Evolutionary conservation across 805 yeast species (phyloP).

Genomic region (Pichia cabralensis): DNA sequence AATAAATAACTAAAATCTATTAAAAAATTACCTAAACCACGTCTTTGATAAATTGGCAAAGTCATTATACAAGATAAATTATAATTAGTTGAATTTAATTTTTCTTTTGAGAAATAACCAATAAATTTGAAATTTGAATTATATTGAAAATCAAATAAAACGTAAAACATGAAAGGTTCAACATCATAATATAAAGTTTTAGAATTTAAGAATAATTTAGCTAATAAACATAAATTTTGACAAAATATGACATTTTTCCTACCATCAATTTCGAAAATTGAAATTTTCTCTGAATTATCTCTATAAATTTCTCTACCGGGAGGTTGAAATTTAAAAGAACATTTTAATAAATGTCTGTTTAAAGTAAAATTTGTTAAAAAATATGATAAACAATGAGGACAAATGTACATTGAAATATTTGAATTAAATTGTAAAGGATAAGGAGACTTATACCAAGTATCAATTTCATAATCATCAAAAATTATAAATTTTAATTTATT

Average conservation of each 20-base stretch:
- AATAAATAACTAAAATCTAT: constrained; percentile 84
- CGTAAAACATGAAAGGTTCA: constrained; percentile 87
- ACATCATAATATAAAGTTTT: constrained; percentile 92
- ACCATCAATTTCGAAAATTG: constrained; percentile 92
- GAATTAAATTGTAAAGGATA: constrained; percentile 79
- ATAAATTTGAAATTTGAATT: constrained; percentile 59
- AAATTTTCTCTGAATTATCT: constrained; percentile 41
- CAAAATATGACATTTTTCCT: constrained; percentile 72
- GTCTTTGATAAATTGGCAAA: constrained; percentile 75
- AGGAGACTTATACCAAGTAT: constrained; percentile 90
- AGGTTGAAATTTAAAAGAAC: constrained; percentile 55
- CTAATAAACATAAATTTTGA: constrained; percentile 81
- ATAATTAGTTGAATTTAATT: constrained; percentile 61
- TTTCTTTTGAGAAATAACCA: constrained; percentile 91
- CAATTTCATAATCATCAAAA: constrained; percentile 63
- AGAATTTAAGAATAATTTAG: constrained; percentile 81
- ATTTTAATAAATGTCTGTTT: constrained; percentile 66
- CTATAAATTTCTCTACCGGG: constrained; percentile 92
- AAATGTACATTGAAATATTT: constrained; percentile 55
- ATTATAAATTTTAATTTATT: constrained; percentile 25
- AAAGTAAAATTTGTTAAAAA: constrained; percentile 58
- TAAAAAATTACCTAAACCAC: constrained; percentile 81
- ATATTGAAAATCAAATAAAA: constrained; percentile 58
- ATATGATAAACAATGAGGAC: constrained; percentile 79
- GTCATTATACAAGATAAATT: constrained; percentile 89